Conservation (phyloP, 2,329 filamentous ascomycete genomes). For the Sclerotinia borealis region DNA sequence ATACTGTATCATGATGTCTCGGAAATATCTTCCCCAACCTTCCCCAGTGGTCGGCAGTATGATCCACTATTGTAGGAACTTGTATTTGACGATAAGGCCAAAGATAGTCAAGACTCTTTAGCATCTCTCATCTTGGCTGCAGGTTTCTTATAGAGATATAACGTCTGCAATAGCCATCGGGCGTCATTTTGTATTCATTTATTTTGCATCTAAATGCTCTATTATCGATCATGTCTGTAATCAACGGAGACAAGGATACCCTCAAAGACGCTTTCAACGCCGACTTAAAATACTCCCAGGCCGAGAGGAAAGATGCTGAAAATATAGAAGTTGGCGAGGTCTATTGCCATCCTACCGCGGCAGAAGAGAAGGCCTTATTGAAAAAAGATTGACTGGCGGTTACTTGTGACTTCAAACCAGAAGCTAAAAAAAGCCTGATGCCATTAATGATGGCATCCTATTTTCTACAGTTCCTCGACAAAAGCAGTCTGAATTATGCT, state of each 20-base stretch:
- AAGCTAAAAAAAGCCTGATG: not conserved
- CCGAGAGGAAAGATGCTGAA: not conserved
- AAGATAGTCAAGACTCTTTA: not conserved
- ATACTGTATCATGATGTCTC: not conserved
- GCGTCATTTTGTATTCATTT: not conserved
- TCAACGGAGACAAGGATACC: not conserved
- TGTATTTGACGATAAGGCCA: not conserved
- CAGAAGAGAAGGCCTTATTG: not conserved
- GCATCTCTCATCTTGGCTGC: not conserved
- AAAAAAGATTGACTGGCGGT: conserved; percentile 3
- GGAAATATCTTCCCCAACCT: not conserved
- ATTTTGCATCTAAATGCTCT: not conserved
- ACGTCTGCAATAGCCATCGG: not conserved
- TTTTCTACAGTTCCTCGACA: conserved; percentile 8
- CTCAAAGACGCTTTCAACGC: not conserved
- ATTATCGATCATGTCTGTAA: not conserved
- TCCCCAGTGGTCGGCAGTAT: not conserved
- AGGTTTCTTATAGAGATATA: not conserved
- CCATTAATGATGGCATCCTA: conserved; percentile 1
- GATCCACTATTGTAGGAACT: not conserved
- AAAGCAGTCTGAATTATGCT: conserved; percentile 22
- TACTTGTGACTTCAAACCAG: not conserved
- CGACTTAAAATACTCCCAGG: not conserved
- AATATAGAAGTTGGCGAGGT: not conserved
- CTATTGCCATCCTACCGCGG: not conserved